phyloP scores from a whole-genome alignment of 2,329 filamentous ascomycete species.

The Cercospora nicotianae region DNA sequence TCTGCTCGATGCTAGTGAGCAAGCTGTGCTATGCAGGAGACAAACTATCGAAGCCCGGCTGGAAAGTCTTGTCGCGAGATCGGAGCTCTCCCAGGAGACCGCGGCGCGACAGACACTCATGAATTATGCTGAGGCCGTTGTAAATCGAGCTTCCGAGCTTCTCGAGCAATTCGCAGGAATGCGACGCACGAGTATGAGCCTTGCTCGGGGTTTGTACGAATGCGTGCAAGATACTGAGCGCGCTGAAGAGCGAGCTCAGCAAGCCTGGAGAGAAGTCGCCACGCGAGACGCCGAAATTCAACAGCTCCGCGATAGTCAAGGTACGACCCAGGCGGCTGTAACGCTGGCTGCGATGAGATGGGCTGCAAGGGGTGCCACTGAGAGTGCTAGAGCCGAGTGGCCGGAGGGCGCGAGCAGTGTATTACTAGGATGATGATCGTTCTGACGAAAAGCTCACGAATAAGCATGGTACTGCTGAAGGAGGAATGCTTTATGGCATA shows the following conservation, averaged over 20 bases:
- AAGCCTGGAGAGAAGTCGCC: slow-evolving; percentile 1
- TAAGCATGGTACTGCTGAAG: background rate
- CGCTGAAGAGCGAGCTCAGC: slow-evolving; percentile 1
- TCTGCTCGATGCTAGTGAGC: background rate
- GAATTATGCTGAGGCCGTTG: background rate
- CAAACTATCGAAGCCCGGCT: slow-evolving; percentile 1
- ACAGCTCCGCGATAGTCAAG: background rate
- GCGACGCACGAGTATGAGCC: background rate
- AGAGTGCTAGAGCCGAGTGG: slow-evolving; percentile 4
- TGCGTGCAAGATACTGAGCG: background rate
- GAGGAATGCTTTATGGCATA: background rate
- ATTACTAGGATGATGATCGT: slow-evolving; percentile 6
- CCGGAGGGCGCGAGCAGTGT: background rate
- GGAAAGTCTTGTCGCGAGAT: background rate
- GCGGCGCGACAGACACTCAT: background rate
- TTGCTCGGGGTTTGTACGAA: background rate
- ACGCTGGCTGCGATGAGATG: slow-evolving; percentile 2
- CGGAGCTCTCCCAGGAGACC: background rate
- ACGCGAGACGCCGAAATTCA: background rate
- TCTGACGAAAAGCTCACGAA: slow-evolving; percentile 8
- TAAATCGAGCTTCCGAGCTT: background rate
- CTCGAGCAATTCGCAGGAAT: background rate
- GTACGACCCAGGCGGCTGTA: background rate
- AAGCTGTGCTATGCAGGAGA: background rate
- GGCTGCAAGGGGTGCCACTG: slow-evolving; percentile 6